Percentiles rank a stretch among this genome's conserved stretches.
Evolutionary conservation across 345 rosid genomes (phyloP).

Genomic region (Camelina sativa): DNA sequence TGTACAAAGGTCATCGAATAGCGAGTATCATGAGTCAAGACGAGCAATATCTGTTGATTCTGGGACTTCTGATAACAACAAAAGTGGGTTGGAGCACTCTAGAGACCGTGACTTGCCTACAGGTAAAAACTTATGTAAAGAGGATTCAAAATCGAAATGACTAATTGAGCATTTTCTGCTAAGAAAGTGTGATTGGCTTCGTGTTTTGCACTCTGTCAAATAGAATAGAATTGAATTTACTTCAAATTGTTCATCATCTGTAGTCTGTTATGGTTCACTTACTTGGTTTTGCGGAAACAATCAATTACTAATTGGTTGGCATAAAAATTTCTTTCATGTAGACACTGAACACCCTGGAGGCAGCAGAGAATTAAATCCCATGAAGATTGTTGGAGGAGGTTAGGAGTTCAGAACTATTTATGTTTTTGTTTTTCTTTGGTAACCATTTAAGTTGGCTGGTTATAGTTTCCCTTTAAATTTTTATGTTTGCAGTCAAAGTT

Average conservation of each 20-base stretch:
- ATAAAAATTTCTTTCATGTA: constrained; percentile 41
- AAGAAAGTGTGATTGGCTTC: background rate
- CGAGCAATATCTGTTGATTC: constrained; percentile 56
- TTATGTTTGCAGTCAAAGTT: constrained; percentile 80
- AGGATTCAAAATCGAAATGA: constrained; percentile 24
- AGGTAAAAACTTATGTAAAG: constrained; percentile 47
- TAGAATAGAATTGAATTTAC: background rate
- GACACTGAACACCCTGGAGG: constrained; percentile 49
- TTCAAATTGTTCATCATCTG: constrained; percentile 13
- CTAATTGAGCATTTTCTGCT: background rate
- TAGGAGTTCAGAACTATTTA: constrained; percentile 39
- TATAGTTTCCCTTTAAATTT: constrained; percentile 23
- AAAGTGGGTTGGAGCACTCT: constrained; percentile 45
- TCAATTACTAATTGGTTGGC: constrained; percentile 7
- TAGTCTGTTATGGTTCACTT: constrained; percentile 8
- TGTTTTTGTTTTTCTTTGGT: constrained; percentile 15
- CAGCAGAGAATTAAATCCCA: constrained; percentile 47
- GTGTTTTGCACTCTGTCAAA: background rate
- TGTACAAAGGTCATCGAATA: constrained; percentile 51
- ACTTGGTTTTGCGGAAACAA: constrained; percentile 22
- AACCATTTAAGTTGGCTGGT: background rate
- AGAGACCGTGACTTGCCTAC: constrained; percentile 31
- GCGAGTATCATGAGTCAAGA: constrained; percentile 55
- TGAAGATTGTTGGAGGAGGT: constrained; percentile 83
- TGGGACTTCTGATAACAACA: constrained; percentile 33